Percentiles rank a stretch among this genome's conserved stretches.
phyloP scores from a whole-genome alignment of 2,329 filamentous ascomycete species.

The Dactylonectria macrodidyma region DNA sequence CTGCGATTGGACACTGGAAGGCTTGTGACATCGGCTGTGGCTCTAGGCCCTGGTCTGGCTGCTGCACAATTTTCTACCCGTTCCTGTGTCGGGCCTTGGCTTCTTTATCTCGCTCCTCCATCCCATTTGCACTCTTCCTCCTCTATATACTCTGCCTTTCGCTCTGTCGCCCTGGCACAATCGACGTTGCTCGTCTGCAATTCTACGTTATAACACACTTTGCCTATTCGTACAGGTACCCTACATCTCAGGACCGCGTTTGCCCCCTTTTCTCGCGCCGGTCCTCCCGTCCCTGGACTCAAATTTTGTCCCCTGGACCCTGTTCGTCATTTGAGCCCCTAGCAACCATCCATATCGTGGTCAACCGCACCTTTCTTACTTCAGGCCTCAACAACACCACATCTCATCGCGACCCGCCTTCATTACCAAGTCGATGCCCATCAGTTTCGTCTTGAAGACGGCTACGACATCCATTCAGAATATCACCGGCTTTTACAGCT shows the following conservation, averaged over 20 bases:
- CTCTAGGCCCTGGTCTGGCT: constrained; percentile 32
- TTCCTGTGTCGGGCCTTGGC: constrained; percentile 38
- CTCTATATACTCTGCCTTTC: background rate
- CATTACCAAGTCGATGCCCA: constrained; percentile 32
- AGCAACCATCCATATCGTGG: constrained; percentile 20
- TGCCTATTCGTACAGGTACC: background rate
- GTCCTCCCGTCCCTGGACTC: constrained; percentile 18
- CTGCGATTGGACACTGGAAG: constrained; percentile 18
- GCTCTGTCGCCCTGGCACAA: constrained; percentile 19
- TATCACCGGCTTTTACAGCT: constrained; percentile 20
- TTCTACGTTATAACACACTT: background rate
- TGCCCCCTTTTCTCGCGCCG: constrained; percentile 16
- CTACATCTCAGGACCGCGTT: background rate
- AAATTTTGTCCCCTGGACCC: constrained; percentile 33
- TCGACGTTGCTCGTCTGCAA: constrained; percentile 12
- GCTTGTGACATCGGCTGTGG: constrained; percentile 41
- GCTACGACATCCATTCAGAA: constrained; percentile 18
- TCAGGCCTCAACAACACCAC: constrained; percentile 26
- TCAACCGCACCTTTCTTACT: background rate
- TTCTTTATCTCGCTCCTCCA: constrained; percentile 39
- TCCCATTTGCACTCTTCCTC: constrained; percentile 25
- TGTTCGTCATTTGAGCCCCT: constrained; percentile 34
- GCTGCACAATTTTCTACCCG: constrained; percentile 45
- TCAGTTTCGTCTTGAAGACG: constrained; percentile 23
- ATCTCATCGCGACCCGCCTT: constrained; percentile 30